Conservation (phyloP, 495 filamentous ascomycete species). For the Pyronema domesticum region DNA sequence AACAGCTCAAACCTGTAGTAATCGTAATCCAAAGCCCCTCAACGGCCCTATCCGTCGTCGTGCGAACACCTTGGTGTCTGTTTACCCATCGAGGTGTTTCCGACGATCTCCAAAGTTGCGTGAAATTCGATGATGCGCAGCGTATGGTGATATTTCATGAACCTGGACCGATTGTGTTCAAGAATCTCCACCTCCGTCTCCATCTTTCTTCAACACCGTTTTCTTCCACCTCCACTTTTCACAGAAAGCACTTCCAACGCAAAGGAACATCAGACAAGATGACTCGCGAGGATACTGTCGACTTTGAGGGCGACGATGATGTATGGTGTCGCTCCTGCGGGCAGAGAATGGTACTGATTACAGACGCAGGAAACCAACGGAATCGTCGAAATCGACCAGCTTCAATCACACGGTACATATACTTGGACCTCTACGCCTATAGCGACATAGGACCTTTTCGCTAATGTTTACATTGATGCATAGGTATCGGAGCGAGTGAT, state of each 20-base stretch:
- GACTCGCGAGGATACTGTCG: conserved; percentile 4
- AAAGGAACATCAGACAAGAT: not conserved
- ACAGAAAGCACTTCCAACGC: not conserved
- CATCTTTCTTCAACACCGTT: not conserved
- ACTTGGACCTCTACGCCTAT: not conserved
- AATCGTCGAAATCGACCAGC: conserved; percentile 57
- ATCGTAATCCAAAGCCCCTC: too few relatives aligned
- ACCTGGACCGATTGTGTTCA: too few relatives aligned
- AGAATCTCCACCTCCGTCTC: not conserved
- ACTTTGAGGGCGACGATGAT: conserved; percentile 4
- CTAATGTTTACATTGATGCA: conserved; percentile 8
- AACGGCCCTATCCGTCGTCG: too few relatives aligned
- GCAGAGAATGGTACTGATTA: not conserved
- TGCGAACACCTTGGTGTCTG: too few relatives aligned
- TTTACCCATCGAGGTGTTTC: too few relatives aligned
- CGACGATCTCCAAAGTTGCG: too few relatives aligned
- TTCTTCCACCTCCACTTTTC: too few relatives aligned
- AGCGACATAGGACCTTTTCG: not conserved
- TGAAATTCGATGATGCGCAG: too few relatives aligned
- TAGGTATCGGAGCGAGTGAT: conserved; percentile 54
- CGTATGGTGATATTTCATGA: too few relatives aligned
- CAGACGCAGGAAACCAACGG: conserved; percentile 13
- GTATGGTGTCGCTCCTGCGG: not conserved
- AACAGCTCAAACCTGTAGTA: too few relatives aligned
- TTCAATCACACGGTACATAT: conserved; percentile 49